Evolutionary conservation across 2,329 filamentous ascomycete species (phyloP), one percentile per base, ranked within the genome.

Genomic region (Epichloe coenophiala): DNA sequence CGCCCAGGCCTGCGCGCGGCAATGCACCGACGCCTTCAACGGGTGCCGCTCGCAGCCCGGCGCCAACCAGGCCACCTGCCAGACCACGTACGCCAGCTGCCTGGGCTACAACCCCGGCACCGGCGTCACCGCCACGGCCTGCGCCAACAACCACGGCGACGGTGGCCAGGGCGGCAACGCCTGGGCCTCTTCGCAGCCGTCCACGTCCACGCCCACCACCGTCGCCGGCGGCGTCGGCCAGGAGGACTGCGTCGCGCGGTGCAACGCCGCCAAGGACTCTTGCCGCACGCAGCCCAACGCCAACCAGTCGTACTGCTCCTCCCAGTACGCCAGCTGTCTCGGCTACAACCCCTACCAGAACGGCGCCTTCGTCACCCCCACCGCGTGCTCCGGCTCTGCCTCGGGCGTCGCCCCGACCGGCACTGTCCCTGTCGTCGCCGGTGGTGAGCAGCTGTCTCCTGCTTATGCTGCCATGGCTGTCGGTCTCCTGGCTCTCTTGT

Each of bases 241-340:
- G 27, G 27, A 45, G 33, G 41, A 45, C 43, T 50, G 48, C 37
- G 41, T 33, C 23, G 15, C 48, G 41, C 48, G 15, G 13, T 53
- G 48, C 36, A 47, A 15, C 13, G 45, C 31, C 7, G 36, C 5
- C 9, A 19, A 17, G 3, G 13, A 42, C 47, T 5, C 39, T 0
- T 48, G 47, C 47, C 31, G n/a, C 31, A 27, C 31, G 1, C 33
- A 38, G 19, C 43, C 49, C 13, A 31, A 38, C 19, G 38, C 44
- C 27, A 38, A 51, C 38, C 44, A 42, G 49, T 7, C 36, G 1
- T n/a, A 7, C 6, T 51, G 49, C 44, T n/a, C 21, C 37, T 35
- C 43, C n/a, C 23, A 51, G n/a, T 47, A 41, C 31, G 41, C 37
- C 44, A 51, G 15, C 15, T 51, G 49, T 44, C 44, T 51, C 6